These are phyloP conservation scores for Colletotrichum simmondsii DNA, from an alignment of 2,329 filamentous ascomycete species.

Conservation along the genomic window DNA sequence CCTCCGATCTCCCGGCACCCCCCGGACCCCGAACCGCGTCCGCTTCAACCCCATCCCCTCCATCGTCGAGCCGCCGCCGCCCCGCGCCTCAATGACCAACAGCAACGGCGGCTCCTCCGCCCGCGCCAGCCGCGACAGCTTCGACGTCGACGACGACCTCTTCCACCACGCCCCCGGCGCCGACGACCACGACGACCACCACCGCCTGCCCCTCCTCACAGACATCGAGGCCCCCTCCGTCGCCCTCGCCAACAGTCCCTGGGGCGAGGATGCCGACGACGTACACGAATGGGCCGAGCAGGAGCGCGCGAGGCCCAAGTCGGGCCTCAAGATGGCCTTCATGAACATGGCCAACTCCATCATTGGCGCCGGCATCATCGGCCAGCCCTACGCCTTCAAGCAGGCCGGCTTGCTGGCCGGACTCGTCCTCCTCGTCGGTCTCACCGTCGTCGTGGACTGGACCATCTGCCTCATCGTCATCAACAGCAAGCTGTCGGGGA, in stretches of 20 bases:
- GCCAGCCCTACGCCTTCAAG: slow-evolving; percentile 94
- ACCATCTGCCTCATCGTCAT: slow-evolving; percentile 97
- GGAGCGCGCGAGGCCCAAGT: slow-evolving; percentile 78
- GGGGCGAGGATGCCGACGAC: slow-evolving; percentile 53
- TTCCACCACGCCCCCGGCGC: slow-evolving; percentile 27
- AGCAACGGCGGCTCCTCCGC: slow-evolving; percentile 26
- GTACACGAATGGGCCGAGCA: slow-evolving; percentile 61
- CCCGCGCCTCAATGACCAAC: slow-evolving; percentile 27
- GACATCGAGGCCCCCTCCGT: slow-evolving; percentile 85
- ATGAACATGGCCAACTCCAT: slow-evolving; percentile 99
- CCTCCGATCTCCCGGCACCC: slow-evolving; percentile 50
- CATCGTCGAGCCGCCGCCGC: slow-evolving; percentile 43
- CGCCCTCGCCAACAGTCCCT: slow-evolving; percentile 69
- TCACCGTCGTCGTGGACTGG: slow-evolving; percentile 94
- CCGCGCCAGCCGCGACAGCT: slow-evolving; percentile 29
- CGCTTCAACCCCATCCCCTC: slow-evolving; percentile 73
- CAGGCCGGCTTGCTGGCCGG: slow-evolving; percentile 90
- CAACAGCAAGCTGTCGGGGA: slow-evolving; percentile 95
- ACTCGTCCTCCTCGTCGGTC: slow-evolving; percentile 77
- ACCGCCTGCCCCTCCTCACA: slow-evolving; percentile 80
- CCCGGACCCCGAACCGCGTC: slow-evolving; percentile 77
- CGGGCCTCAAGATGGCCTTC: slow-evolving; percentile 86
- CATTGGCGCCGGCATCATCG: slow-evolving; percentile 81
- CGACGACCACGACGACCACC: slow-evolving; percentile 33
- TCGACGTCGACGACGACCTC: slow-evolving; percentile 35